Base-by-base conservation (phyloP, 768 basidiomycete species). In the Mycena albidolilacea region DNA sequence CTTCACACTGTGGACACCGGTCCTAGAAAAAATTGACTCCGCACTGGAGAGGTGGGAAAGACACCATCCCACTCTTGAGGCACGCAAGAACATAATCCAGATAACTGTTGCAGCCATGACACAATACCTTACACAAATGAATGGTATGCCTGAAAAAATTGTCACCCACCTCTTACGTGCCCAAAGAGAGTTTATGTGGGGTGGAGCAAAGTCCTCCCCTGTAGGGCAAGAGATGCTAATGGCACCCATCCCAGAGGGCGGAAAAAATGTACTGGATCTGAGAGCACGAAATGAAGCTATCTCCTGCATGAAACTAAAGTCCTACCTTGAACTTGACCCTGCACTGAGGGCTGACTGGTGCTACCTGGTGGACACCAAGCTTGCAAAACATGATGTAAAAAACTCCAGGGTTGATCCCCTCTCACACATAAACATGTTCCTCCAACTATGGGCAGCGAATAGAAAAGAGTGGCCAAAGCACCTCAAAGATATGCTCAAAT, bases 261-360 rank as follows among this genome's bases (percentile, higher is more conserved):
- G 8, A 65, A 69, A 43, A 66, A 69, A n/a, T 19, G 30, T 75
- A 30, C 52, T 72, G 10, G 57, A 72, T 41, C 55, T 75, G 0
- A 12, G 57, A 19, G 66, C 71, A 0, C 15, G 62, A 39, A 72
- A 72, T 21, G 74, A 75, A 1, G 70, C 67, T 2, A 58, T 72
- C 12, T n/a, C 64, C 0, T 19, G 67, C 9, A 70, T 72, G 57
- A 64, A 67, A 15, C 43, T 75, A 4, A 65, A 69, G 46, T 52
- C 59, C 5, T 72, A 68, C 67, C 30, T 30, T 30, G 30, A 30
- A 30, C 30, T 30, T 30, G 30, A 30, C 30, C 30, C 30, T 30
- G 30, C 30, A 1, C 30, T 30, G 30, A 30, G 30, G 30, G 30
- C 30, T 30, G 30, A 30, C 30, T 30, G 30, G 52, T 75, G 1